A percentile compares a stretch with the other conserved stretches of the same genome.
Conservation (phyloP, 768 basidiomycete genomes). For the Chiua virens region DNA sequence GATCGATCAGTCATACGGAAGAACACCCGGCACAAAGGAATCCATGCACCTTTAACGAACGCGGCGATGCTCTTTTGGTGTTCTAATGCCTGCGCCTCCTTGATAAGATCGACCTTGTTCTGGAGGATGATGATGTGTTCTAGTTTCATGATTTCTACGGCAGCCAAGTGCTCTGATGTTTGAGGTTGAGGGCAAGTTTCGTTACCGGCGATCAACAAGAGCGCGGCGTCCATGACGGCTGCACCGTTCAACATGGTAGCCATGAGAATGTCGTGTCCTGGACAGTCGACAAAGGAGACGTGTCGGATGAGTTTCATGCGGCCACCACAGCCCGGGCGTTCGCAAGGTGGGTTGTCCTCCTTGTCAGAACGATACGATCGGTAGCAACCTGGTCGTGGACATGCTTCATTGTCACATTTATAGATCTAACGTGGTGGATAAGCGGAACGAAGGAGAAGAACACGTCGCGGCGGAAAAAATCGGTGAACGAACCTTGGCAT, state of each 20-base stretch:
- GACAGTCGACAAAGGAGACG: constrained; percentile 98
- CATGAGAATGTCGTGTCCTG: constrained; percentile 99
- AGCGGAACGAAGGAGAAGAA: not conserved
- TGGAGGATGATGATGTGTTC: constrained; percentile 97
- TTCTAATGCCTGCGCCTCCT: constrained; percentile 90
- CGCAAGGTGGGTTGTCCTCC: constrained; percentile 91
- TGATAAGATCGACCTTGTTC: constrained; percentile 98
- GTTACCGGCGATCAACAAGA: constrained; percentile 94
- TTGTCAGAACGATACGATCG: constrained; percentile 92
- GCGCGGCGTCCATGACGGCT: constrained; percentile 98
- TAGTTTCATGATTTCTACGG: constrained; percentile 99
- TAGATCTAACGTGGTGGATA: constrained; percentile 68
- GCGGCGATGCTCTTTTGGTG: constrained; percentile 95
- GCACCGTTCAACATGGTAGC: constrained; percentile 99
- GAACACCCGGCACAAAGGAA: not conserved
- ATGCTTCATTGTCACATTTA: constrained; percentile 93
- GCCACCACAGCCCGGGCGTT: constrained; percentile 87
- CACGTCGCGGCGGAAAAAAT: constrained; percentile 1
- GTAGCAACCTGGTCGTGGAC: constrained; percentile 93
- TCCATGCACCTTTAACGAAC: constrained; percentile 83
- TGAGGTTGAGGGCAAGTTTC: constrained; percentile 99
- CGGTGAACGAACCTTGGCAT: constrained; percentile 80
- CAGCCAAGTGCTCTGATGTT: constrained; percentile 97
- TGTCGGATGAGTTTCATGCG: constrained; percentile 92
- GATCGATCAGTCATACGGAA: not conserved